Conservation (phyloP, 2,329 filamentous ascomycete species). For the Trichophaea hybrida region DNA sequence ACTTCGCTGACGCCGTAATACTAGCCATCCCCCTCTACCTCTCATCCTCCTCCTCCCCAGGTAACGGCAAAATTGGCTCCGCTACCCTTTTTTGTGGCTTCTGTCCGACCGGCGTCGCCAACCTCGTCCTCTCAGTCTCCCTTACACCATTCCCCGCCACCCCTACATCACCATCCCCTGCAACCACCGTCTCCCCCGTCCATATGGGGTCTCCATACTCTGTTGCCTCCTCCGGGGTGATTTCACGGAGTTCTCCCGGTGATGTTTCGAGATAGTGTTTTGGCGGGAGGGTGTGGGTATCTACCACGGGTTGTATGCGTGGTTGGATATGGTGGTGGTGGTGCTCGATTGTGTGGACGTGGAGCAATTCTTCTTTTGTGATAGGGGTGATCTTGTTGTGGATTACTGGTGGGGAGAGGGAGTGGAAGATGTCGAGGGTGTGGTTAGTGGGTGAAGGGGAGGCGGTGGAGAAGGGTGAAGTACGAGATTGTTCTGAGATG, state of each 20-base stretch:
- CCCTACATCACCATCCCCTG: not conserved
- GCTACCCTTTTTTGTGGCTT: not conserved
- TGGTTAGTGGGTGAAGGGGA: not conserved
- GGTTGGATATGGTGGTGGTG: constrained; percentile 9
- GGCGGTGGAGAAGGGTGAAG: not conserved
- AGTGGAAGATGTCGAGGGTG: not conserved
- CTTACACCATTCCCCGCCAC: no score
- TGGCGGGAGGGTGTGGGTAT: constrained; percentile 3
- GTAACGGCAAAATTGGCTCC: not conserved
- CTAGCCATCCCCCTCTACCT: not conserved
- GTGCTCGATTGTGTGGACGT: constrained; percentile 10
- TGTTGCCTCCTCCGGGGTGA: constrained; percentile 10
- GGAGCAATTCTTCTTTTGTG: constrained; percentile 8
- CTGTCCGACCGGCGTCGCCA: no score
- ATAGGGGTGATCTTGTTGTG: constrained; percentile 1
- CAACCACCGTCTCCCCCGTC: not conserved
- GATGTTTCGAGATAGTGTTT: constrained; percentile 14
- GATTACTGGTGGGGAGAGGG: not conserved
- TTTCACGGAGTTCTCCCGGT: constrained; percentile 7
- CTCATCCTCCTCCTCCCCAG: not conserved
- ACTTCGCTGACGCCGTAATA: not conserved
- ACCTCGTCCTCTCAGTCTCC: no score
- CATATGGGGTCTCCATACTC: not conserved
- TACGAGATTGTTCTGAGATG: not conserved
- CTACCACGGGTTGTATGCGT: constrained; percentile 12